Conservation (phyloP, 805 yeast genomes). For the Diddensiella caesifluorescens region DNA sequence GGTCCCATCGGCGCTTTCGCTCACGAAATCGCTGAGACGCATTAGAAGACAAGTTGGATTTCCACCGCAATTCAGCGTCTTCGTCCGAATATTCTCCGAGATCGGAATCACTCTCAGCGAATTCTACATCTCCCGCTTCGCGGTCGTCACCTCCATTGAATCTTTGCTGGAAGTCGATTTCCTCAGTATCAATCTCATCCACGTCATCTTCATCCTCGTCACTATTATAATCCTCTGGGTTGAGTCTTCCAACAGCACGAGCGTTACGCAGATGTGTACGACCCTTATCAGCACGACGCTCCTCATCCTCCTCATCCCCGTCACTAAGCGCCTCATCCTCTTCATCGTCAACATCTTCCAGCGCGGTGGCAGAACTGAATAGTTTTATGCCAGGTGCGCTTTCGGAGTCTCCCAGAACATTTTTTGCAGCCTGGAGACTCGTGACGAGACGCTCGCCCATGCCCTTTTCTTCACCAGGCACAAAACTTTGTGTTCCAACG, state of each 20-base stretch:
- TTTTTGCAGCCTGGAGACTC: constrained; percentile 64
- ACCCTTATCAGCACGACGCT: constrained; percentile 48
- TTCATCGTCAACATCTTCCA: constrained; percentile 41
- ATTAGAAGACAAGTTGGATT: constrained; percentile 34
- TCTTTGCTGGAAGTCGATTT: constrained; percentile 14
- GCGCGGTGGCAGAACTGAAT: constrained; percentile 56
- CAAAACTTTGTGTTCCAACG: constrained; percentile 53
- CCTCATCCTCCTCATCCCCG: constrained; percentile 39
- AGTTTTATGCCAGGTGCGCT: constrained; percentile 69
- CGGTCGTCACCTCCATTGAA: constrained; percentile 33
- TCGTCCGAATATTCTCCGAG: constrained; percentile 39
- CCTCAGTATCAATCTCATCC: constrained; percentile 28
- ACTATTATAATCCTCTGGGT: constrained; percentile 34
- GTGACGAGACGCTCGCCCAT: constrained; percentile 85
- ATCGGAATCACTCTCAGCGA: constrained; percentile 39
- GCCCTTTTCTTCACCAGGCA: constrained; percentile 63
- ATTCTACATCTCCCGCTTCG: constrained; percentile 44
- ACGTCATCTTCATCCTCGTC: constrained; percentile 25
- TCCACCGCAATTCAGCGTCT: constrained; percentile 30
- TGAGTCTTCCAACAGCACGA: constrained; percentile 32
- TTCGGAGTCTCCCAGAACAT: constrained; percentile 51
- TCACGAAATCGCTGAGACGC: constrained; percentile 61
- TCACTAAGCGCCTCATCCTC: constrained; percentile 30
- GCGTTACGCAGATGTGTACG: constrained; percentile 61
- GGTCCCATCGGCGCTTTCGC: constrained; percentile 61